phyloP scores from a whole-genome alignment of 352 stramenopile species.

The Globisporangium radiosum region DNA sequence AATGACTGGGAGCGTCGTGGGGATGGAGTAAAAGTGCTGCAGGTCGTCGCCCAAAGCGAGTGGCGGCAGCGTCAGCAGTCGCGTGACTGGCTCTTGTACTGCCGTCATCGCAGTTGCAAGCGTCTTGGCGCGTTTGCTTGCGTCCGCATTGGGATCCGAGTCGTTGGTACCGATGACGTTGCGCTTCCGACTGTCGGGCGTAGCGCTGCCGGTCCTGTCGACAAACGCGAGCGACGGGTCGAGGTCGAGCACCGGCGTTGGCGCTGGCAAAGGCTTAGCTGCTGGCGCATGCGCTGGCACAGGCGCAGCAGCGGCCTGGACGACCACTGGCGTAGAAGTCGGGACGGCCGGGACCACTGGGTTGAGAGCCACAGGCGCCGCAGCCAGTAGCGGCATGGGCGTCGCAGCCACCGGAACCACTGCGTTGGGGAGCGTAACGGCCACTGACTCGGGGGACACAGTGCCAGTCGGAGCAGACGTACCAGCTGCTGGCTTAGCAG shows the following conservation, averaged over 20 bases:
- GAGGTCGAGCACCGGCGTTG: slow-evolving; percentile 7
- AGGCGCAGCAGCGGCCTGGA: too few species aligned
- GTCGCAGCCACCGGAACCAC: slow-evolving; percentile 3
- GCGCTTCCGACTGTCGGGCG: background rate
- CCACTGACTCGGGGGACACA: too few species aligned
- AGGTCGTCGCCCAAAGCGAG: too few species aligned
- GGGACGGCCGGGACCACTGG: too few species aligned
- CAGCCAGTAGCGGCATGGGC: too few species aligned
- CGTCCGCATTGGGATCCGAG: background rate
- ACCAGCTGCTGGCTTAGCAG: too few species aligned
- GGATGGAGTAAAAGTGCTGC: slow-evolving; percentile 46
- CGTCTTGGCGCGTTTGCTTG: slow-evolving; percentile 9
- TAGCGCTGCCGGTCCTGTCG: slow-evolving; percentile 41
- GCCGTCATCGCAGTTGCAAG: background rate
- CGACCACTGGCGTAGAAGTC: too few species aligned
- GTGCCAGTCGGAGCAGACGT: too few species aligned
- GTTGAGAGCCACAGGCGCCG: too few species aligned
- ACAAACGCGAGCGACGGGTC: slow-evolving; percentile 56
- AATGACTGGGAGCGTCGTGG: slow-evolving; percentile 48
- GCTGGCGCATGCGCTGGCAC: background rate
- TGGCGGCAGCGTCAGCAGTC: too few species aligned
- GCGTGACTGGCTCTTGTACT: too few species aligned
- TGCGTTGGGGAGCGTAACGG: background rate
- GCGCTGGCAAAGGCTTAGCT: background rate
- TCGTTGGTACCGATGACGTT: too few species aligned